Base-by-base conservation (phyloP, 345 rosid species). In the Dipteronia sinensis region DNA sequence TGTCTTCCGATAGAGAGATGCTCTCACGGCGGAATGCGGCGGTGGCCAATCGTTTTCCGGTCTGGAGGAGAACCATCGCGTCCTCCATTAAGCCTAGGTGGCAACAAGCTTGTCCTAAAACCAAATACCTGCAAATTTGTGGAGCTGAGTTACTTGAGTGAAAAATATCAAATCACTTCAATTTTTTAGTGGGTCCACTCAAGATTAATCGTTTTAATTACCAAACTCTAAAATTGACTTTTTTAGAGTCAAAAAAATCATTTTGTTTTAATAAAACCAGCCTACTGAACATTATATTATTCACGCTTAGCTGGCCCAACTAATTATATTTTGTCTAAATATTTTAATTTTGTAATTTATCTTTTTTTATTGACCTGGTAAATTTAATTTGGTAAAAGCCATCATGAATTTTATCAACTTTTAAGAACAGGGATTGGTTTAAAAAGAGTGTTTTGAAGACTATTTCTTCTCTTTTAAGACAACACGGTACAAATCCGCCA, bases 61-160 rank as follows among this genome's bases (percentile, higher is more conserved):
- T 92, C 77, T 94, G 99, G 63, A 96, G 95, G 0, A 96, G 90
- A 61, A 84, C 97, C 97, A 96, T 88, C 3, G 99, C 98, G 81
- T 96, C 99, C 85, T 96, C 99, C 98, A 96, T 91, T 6, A 96
- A 85, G 51, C 99, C 99, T 1, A 96, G 84, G 73, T 94, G 94
- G 83, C 93, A 88, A 73, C 99, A 96, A 6, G 98, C 99, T 86
- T 93, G 95, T 22, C 99, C 99, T 58, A 94, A 74, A 46, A 94
- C 90, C 80, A 83, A 74, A 79, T 91, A 96, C 88, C 99, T 96
- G 49, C 20, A 34, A 34, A 3, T 20, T 53, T 20, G 71, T n/a
- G 59, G 19, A 25, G 49, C 16, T 10, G 70, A 64, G 69, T 73
- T 16, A 22, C 13, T 34, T 34, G 38, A 12, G 22, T 34, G 6